Base-by-base conservation (phyloP, 805 yeast genomes). In the Blastobotrys robertii region DNA sequence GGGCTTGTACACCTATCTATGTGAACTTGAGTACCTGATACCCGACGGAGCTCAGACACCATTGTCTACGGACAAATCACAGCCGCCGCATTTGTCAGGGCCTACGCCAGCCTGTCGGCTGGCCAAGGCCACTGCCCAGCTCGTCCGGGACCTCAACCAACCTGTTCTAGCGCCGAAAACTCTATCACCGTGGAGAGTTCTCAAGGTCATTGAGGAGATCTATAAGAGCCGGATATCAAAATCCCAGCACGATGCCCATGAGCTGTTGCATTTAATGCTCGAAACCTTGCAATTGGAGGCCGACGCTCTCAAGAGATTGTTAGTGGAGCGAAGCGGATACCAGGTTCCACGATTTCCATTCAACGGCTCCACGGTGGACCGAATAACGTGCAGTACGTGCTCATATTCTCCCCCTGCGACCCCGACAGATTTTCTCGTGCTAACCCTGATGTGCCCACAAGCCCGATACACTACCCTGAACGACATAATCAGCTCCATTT, bases 241-340 rank as follows among this genome's bases (percentile, higher is more conserved):
- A 30, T 76, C 75, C 37, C 98, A 92, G 60, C 95, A 90, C 56
- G 98, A 90, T 64, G 96, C 97, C 0, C 97, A 92, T 54, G 98
- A 90, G 56, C 69, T 92, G 49, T 73, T 90, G 28, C 95, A 86
- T 57, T 63, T 85, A 41, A 70, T 88, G 14, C 64, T 90, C 15
- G 95, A 88, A 54, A 79, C 90, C 0, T 65, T 92, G 40, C 78
- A 81, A 40, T 71, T 70, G 43, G 97, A 90, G 56, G 69, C 74
- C 50, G 53, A 65, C 31, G 41, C 45, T 10, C 42, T 48, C 15
- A 43, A 46, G 37, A 15, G 13, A n/a, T 28, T 32, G 13, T 41
- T 35, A 25, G 43, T 14, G 5, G 37, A 14, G 5, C 13, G 30
- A 28, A 12, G 19, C 15, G 13, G 25, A 44, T 8, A 10, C 30